Base-by-base conservation (phyloP, 2,329 filamentous ascomycete genomes). In the Emmonsia crescens region DNA sequence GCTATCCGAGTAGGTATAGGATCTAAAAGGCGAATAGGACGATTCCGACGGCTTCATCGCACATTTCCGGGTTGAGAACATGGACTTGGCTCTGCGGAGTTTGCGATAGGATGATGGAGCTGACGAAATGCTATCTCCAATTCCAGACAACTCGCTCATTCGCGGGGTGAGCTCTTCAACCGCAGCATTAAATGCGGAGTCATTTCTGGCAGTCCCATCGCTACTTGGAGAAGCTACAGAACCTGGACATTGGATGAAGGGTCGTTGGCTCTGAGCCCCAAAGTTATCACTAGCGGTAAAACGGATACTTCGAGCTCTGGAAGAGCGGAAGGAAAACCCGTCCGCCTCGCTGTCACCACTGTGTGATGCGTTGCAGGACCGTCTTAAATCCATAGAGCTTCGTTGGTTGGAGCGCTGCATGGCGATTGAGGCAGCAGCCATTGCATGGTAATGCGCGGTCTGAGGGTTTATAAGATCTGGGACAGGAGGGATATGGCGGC, bases 61-160 rank as follows among this genome's bases (percentile, higher is more conserved):
- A 38, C 72, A 69, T 40, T 71, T 73, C 58, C 73, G 70, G 1
- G 77, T 73, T 6, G 73, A 73, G 60, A 79, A 78, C 76, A 79
- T 77, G n/a, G 78, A 80, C 62, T 74, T 77, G 8, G 78, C 72
- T 64, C 77, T 79, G 38, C 76, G 75, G 36, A 80, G 70, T 58
- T 72, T 75, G 29, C 77, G 74, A 63, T 78, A 79, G 1, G 78
- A 80, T 4, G 78, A 80, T 31, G 78, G 77, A 52, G 72, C 64
- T 21, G 75, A 76, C 38, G 73, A 69, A 52, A 75, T 71, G 8
- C 70, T 68, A 27, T 72, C 70, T 64, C 74, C 75, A 31, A 76
- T 62, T 0, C 69, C 72, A 27, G 67, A 64, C 44, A 69, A 70
- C 63, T 75, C 73, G 42, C 55, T 72, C 57, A 71, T 72, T 10